Conservation (phyloP, 2,329 filamentous ascomycete species). For the Monilinia vaccinii-corymbosi region DNA sequence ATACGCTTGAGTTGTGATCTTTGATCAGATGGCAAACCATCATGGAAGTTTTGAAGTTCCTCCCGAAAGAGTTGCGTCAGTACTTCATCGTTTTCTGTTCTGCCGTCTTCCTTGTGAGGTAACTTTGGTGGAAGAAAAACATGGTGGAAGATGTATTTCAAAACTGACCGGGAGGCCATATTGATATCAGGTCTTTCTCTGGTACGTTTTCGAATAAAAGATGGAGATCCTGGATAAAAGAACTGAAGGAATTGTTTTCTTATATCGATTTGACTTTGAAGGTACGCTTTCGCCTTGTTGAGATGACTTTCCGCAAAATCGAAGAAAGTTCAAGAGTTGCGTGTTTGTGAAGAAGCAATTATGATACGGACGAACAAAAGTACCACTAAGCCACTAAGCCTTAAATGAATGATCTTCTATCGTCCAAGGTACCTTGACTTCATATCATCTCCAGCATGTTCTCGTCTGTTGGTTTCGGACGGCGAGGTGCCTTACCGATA, state of each 20-base stretch:
- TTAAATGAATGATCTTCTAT: background rate
- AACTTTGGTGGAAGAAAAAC: slow-evolving; percentile 41
- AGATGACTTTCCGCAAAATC: too few relatives aligned
- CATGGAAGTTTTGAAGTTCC: slow-evolving; percentile 1
- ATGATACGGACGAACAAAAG: background rate
- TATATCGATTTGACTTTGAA: background rate
- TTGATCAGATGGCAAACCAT: background rate
- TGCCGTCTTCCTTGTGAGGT: slow-evolving; percentile 31
- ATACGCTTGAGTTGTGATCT: background rate
- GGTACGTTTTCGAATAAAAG: too few relatives aligned
- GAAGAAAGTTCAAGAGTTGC: background rate
- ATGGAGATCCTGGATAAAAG: background rate
- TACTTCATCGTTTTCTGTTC: slow-evolving; percentile 10
- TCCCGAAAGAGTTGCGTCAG: slow-evolving; percentile 4
- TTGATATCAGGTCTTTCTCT: background rate
- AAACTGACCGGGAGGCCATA: background rate
- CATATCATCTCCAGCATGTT: too few relatives aligned
- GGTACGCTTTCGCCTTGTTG: too few relatives aligned
- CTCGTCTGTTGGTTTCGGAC: too few relatives aligned
- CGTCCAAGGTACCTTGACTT: background rate
- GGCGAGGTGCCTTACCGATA: background rate
- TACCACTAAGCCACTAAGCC: background rate
- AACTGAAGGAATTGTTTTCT: background rate
- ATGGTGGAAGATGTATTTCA: slow-evolving; percentile 35
- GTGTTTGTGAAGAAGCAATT: background rate